Base-by-base conservation (phyloP, 441 rosid genomes). In the Theobroma grandiflorum region DNA sequence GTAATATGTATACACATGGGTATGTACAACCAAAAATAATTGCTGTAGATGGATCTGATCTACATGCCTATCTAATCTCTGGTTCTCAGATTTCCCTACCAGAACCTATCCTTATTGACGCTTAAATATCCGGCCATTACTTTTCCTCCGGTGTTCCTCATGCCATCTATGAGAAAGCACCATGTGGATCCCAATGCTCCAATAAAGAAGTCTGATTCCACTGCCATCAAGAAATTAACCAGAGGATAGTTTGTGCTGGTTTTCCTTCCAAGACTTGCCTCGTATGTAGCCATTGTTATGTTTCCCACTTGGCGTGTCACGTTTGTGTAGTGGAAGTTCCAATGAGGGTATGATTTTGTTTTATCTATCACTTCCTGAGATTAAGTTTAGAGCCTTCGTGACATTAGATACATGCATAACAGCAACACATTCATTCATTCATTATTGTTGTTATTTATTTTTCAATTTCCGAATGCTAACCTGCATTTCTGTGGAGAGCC, bases 401-500 rank as follows among this genome's bases (percentile, higher is more conserved):
- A 8, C 22, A 26, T 20, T 33, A 49, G 47, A 33, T 15, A 16
- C 6, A n/a, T 7, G 57, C 14, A 61, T 38, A 8, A 8, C 58
- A 20, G 57, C 40, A 26, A 4, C 7, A 26, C 7, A 31, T 61
- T 22, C 37, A 55, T 57, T 7, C 10, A 53, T 72, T 16, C 22
- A 55, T 72, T 20, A 14, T 6, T 22, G 18, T 38, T 15, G 0
- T 37, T 33, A 42, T 33, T 11, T 12, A 26, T 33, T 33, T 7
- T 37, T 22, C 33, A 26, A 33, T 22, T 10, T 33, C 6, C 20
- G 7, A 73, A 59, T 38, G 5, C 78, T 57, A n/a, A 91, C 96
- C 94, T 90, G 93, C 99, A 96, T 96, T 85, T 96, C 98, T 0
- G 95, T 93, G 38, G 99, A 96, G 15, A 96, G 91, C 99, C 99